A percentile compares a stretch with the other conserved stretches of the same genome.
phyloP scores from a whole-genome alignment of 495 filamentous ascomycete genomes.

The Aspergillus cristatus region DNA sequence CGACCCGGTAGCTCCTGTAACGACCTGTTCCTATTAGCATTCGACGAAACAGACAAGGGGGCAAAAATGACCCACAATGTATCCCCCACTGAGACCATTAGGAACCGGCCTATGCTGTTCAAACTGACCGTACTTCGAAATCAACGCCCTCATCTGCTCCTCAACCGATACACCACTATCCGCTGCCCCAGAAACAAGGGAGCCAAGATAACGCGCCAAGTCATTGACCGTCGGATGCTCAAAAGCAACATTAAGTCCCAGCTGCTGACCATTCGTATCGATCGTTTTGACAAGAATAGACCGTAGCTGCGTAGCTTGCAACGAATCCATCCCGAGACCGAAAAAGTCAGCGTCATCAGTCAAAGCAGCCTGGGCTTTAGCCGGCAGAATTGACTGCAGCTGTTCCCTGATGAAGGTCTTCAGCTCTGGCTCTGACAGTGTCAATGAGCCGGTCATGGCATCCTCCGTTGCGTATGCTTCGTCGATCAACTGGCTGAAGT shows the following conservation, averaged over 20 bases:
- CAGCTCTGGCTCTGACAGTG: constrained; percentile 13
- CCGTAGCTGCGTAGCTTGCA: constrained; percentile 44
- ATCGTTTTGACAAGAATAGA: constrained; percentile 22
- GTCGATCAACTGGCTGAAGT: constrained; percentile 41
- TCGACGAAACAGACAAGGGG: neutral
- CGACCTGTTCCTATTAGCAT: constrained; percentile 7
- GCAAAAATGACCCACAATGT: constrained; percentile 10
- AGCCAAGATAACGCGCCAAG: constrained; percentile 21
- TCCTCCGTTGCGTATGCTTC: constrained; percentile 29
- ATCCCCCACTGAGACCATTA: constrained; percentile 9
- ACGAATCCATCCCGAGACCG: constrained; percentile 43
- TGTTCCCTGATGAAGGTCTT: constrained; percentile 16
- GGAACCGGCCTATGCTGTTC: constrained; percentile 21
- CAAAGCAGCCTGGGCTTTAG: constrained; percentile 1
- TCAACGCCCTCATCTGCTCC: constrained; percentile 24
- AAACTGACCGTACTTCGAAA: constrained; percentile 31
- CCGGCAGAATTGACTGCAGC: constrained; percentile 5
- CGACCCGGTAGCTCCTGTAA: constrained; percentile 19
- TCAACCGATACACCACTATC: constrained; percentile 17
- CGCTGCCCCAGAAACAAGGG: constrained; percentile 14
- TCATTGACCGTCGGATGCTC: constrained; percentile 33
- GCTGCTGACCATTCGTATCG: constrained; percentile 15
- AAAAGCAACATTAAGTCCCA: constrained; percentile 40
- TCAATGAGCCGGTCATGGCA: constrained; percentile 13
- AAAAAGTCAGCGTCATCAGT: constrained; percentile 42